Evolutionary conservation across 106 monocot species (phyloP), one percentile per base, ranked within the genome.

Genomic region (Platanthera guangdongensis): DNA sequence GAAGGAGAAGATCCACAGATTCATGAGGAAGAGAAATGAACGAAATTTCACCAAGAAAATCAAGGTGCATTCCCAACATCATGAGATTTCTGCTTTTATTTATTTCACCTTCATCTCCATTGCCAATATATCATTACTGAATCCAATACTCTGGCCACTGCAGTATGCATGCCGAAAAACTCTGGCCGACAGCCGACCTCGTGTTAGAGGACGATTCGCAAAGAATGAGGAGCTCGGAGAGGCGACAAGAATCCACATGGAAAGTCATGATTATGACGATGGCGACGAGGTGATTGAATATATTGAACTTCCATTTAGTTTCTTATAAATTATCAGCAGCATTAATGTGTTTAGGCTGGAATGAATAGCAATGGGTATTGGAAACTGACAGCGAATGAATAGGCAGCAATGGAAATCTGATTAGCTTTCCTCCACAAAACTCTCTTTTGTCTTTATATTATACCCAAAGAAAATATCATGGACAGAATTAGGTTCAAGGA

Each of bases 21-120:
- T 86, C 74, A 77, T 84, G 49, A 82, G 80, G 84, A 91, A 91
- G 78, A 84, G 84, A 76, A 84, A 82, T 13, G 78, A 84, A 59
- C 84, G 88, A 71, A 86, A 84, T 68, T 91, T 91, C 84, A 82
- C 74, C 69, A 91, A 91, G 74, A 91, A 91, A 68, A 88, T 91
- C 70, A 91, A 91, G 91, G 88, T 91, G 62, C 15, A 49, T 18
- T 73, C 4, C 39, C 39, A 25, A 25, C 39, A 2, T 3, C 39
- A 39, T 39, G 39, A 39, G 39, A 39, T 39, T 39, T 2, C 39
- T 39, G 39, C 39, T 39, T 39, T 39, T 39, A 39, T 39, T 39
- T 39, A 39, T 39, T 39, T 39, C 39, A 39, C 39, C 39, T 39
- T 39, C 39, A 39, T 39, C 39, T 39, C 39, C 13, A 47, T 7